These are phyloP conservation scores for Endogone sp. DNA, from an alignment of 192 early-diverging fungal genomes.

Conservation along the genomic window DNA sequence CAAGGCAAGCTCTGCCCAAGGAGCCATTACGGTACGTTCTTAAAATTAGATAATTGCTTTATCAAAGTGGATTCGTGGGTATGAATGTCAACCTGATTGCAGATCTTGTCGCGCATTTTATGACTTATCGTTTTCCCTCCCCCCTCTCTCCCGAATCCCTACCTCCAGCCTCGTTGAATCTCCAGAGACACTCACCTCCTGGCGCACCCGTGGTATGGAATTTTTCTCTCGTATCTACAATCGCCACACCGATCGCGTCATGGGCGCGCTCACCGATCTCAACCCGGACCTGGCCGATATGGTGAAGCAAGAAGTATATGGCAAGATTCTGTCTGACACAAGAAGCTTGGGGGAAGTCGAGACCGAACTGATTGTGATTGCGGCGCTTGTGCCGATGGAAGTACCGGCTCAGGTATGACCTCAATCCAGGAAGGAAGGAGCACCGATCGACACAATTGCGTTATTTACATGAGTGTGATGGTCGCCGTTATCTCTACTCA, in stretches of 20 bases:
- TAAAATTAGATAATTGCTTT: neutral
- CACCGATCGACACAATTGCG: too few relatives aligned
- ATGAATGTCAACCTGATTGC: too few relatives aligned
- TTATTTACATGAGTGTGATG: too few relatives aligned
- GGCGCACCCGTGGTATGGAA: neutral
- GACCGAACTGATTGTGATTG: slow-evolving; percentile 10
- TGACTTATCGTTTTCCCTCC: too few relatives aligned
- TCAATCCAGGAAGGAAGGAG: too few relatives aligned
- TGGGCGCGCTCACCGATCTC: neutral
- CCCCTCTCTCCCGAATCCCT: slow-evolving; percentile 1
- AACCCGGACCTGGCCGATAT: slow-evolving; percentile 7
- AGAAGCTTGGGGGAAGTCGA: slow-evolving; percentile 4
- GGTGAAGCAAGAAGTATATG: slow-evolving; percentile 15
- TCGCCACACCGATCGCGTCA: slow-evolving; percentile 9
- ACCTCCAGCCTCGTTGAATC: neutral
- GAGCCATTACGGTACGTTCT: neutral
- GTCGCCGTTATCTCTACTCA: too few relatives aligned
- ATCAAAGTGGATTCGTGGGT: neutral
- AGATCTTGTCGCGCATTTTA: too few relatives aligned
- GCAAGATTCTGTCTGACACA: slow-evolving; percentile 12
- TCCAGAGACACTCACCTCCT: neutral
- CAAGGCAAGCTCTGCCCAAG: slow-evolving; percentile 12
- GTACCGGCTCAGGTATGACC: slow-evolving; percentile 13
- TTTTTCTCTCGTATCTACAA: slow-evolving; percentile 9
- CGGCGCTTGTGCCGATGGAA: neutral